A percentile compares a stretch with the other conserved stretches of the same genome.
These are phyloP conservation scores for Rhizopogon roseolus DNA, from an alignment of 768 basidiomycete species.

Conservation along the genomic window DNA sequence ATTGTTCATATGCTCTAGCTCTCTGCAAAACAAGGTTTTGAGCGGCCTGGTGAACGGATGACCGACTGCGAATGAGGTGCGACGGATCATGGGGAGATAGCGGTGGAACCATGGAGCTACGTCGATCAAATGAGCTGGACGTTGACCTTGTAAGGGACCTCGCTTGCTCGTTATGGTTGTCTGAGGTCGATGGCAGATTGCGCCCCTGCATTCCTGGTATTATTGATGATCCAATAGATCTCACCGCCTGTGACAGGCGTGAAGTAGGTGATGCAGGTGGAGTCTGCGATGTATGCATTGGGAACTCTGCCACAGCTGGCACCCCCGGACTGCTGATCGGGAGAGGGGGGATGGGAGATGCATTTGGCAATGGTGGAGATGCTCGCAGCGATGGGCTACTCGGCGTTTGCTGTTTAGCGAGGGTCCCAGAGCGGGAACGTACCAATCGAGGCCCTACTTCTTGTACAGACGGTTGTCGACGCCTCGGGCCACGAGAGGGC, in stretches of 20 bases:
- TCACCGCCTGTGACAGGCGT: conserved; percentile 17
- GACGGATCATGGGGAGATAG: not conserved
- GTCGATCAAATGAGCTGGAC: conserved; percentile 11
- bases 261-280: conserved; percentile 12
- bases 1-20: conserved; percentile 22
- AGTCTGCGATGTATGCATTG: conserved; percentile 6
- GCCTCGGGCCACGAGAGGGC: not conserved
- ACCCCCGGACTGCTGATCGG: conserved; percentile 14
- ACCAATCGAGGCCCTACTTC: not conserved
- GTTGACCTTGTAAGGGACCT: conserved; percentile 8
- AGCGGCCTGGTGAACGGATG: conserved; percentile 5
- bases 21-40: conserved; percentile 27
- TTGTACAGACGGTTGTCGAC: not conserved
- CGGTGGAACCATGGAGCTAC: conserved; percentile 1
- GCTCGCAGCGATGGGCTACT: conserved; percentile 2
- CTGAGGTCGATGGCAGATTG: conserved; percentile 3
- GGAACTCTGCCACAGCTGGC: conserved; percentile 16
- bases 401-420: conserved; percentile 1
- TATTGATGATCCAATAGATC: conserved; percentile 18
- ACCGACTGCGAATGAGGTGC: conserved; percentile 8
- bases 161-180: conserved; percentile 8
- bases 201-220: conserved; percentile 15
- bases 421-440: conserved; percentile 15
- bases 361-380: not conserved
- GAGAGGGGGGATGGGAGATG: conserved; percentile 9